A percentile compares a stretch with the other conserved stretches of the same genome.
phyloP scores from a whole-genome alignment of 2,329 filamentous ascomycete genomes.

The Colletotrichum sp. region DNA sequence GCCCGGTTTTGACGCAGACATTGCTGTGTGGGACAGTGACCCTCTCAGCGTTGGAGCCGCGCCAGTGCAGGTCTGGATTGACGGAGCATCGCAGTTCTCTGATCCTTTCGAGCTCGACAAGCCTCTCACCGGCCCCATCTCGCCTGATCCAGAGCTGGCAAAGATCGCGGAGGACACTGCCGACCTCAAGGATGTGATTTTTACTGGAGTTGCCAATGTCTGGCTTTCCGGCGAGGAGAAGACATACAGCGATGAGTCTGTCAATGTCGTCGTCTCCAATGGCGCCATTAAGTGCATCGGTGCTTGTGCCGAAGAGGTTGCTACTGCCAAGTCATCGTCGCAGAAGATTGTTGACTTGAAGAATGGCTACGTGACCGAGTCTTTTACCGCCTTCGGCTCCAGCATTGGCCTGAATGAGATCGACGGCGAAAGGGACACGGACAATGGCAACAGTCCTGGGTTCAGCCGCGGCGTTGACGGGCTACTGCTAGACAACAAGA shows the following conservation, averaged over 20 bases:
- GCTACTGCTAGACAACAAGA: conserved; percentile 59
- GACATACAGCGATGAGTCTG: conserved; percentile 27
- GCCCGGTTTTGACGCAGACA: conserved; percentile 65
- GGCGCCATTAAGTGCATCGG: conserved; percentile 65
- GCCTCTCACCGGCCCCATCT: conserved; percentile 42
- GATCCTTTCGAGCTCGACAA: conserved; percentile 60
- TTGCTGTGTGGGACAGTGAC: conserved; percentile 68
- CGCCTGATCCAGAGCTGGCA: conserved; percentile 44
- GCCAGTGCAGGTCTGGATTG: conserved; percentile 68
- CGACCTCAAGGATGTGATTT: conserved; percentile 47
- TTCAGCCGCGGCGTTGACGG: conserved; percentile 67
- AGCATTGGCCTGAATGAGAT: conserved; percentile 69
- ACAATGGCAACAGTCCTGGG: conserved; percentile 52
- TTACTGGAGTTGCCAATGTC: conserved; percentile 60
- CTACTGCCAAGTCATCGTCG: conserved; percentile 36
- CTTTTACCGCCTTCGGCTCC: conserved; percentile 66
- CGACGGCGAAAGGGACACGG: conserved; percentile 58
- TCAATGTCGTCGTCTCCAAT: conserved; percentile 56
- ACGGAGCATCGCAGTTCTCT: conserved; percentile 63
- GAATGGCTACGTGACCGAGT: conserved; percentile 65
- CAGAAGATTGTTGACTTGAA: conserved; percentile 50
- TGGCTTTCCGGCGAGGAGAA: conserved; percentile 48
- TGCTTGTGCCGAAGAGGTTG: conserved; percentile 50
- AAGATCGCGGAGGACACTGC: conserved; percentile 46
- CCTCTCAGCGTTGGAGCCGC: conserved; percentile 64